Evolutionary conservation across 129 eudicot species (phyloP).

Genomic region (Centaurea solstitialis): DNA sequence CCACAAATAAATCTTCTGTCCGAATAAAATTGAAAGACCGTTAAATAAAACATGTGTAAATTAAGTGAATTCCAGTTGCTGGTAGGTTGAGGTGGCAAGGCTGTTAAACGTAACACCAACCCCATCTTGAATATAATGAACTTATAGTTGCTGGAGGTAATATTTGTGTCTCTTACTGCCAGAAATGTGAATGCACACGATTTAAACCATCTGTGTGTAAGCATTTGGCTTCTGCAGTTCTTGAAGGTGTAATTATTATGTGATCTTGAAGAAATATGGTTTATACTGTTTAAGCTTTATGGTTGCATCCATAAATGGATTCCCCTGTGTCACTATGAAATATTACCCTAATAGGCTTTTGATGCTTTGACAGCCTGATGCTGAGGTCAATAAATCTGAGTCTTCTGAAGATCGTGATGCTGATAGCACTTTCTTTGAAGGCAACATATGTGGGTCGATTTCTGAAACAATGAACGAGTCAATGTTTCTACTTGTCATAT

Average conservation of each 20-base stretch:
- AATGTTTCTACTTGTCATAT: constrained; percentile 75
- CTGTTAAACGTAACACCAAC: background rate
- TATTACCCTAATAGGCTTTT: constrained; percentile 1
- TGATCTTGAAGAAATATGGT: background rate
- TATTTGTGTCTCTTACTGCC: background rate
- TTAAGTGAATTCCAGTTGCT: background rate
- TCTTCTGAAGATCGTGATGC: constrained; percentile 38
- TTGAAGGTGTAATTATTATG: background rate
- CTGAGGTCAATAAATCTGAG: constrained; percentile 41
- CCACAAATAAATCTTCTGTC: background rate
- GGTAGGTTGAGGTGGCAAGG: background rate
- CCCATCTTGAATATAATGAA: background rate
- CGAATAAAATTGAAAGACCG: background rate
- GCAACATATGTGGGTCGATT: constrained; percentile 84
- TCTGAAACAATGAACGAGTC: constrained; percentile 85
- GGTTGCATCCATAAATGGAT: background rate
- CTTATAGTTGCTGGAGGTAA: background rate
- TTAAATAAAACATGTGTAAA: background rate
- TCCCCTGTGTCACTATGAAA: background rate
- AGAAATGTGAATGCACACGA: background rate
- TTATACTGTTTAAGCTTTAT: background rate
- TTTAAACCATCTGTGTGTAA: background rate
- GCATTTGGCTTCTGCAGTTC: background rate
- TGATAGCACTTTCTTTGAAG: constrained; percentile 63
- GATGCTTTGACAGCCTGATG: constrained; percentile 48